These are phyloP conservation scores for Ilex aquifolium DNA, from an alignment of 257 asterid species.

Conservation along the genomic window DNA sequence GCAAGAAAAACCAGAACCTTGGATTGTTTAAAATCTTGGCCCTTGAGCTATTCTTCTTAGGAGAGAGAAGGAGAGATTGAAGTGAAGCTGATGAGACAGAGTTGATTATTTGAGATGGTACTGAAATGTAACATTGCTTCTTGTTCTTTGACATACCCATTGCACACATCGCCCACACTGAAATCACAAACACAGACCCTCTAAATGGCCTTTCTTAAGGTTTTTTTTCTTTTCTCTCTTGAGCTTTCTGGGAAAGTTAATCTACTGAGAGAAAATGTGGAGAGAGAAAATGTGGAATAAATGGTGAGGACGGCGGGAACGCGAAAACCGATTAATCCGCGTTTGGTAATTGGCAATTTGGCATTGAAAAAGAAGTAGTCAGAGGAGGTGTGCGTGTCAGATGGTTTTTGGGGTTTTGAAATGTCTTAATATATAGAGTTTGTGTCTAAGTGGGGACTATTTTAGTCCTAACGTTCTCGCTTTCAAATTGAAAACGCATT, in stretches of 20 bases:
- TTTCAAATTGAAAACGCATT: no score
- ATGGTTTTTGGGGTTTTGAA: no score
- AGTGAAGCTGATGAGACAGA: slow-evolving; percentile 71
- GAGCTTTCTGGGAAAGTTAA: slow-evolving; percentile 10
- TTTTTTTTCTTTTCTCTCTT: not conserved
- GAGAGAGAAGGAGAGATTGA: slow-evolving; percentile 62
- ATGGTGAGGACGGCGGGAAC: slow-evolving; percentile 23
- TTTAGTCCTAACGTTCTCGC: no score
- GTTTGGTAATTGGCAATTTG: not conserved
- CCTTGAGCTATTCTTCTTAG: slow-evolving; percentile 41
- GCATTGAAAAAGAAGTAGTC: no score
- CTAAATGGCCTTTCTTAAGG: no score
- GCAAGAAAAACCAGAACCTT: slow-evolving; percentile 45
- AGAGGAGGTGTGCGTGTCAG: no score
- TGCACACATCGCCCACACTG: slow-evolving; percentile 14
- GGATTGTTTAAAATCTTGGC: slow-evolving; percentile 43
- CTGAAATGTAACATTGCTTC: slow-evolving; percentile 68
- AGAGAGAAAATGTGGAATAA: slow-evolving; percentile 8
- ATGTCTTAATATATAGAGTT: no score
- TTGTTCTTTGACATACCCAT: slow-evolving; percentile 83
- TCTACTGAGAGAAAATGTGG: slow-evolving; percentile 23
- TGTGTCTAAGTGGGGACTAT: no score
- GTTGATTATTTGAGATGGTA: slow-evolving; percentile 75
- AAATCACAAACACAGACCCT: not conserved
- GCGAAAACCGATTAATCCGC: not conserved